Percentiles rank a stretch among this genome's conserved stretches.
phyloP scores from a whole-genome alignment of 805 yeast species.

The Wickerhamomyces strasburgensis region DNA sequence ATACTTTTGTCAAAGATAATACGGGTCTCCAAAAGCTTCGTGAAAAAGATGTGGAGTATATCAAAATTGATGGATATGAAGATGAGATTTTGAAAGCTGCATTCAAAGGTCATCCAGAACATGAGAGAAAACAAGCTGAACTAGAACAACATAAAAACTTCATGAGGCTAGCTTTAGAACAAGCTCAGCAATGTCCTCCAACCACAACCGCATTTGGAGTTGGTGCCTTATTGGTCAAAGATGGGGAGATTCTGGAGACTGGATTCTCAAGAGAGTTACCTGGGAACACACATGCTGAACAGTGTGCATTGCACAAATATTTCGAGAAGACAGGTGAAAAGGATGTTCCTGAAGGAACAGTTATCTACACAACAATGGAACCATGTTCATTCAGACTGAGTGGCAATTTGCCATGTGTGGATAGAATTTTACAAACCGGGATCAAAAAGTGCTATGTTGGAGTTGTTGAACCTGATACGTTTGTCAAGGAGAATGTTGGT shows the following conservation, averaged over 20 bases:
- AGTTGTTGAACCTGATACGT: slow-evolving; percentile 83
- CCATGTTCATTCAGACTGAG: slow-evolving; percentile 88
- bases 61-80: slow-evolving; percentile 81
- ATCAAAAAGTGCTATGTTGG: slow-evolving; percentile 86
- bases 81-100: slow-evolving; percentile 66
- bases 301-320: slow-evolving; percentile 82
- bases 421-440: slow-evolving; percentile 55
- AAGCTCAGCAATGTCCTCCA: slow-evolving; percentile 77
- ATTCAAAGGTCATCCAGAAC: slow-evolving; percentile 53
- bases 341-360: slow-evolving; percentile 68
- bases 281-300: slow-evolving; percentile 98
- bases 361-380: slow-evolving; percentile 93
- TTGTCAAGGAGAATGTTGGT: slow-evolving; percentile 76
- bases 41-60: slow-evolving; percentile 59
- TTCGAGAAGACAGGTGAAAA: slow-evolving; percentile 29
- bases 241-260: slow-evolving; percentile 58
- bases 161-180: slow-evolving; percentile 73
- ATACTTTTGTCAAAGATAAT: slow-evolving; percentile 78
- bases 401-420: slow-evolving; percentile 86
- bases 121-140: neutral
- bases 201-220: slow-evolving; percentile 87
- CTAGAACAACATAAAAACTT: slow-evolving; percentile 46
- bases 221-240: slow-evolving; percentile 79
- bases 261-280: slow-evolving; percentile 89
- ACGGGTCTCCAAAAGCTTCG: slow-evolving; percentile 52